These are phyloP conservation scores for Tuber melanosporum DNA, from an alignment of 495 filamentous ascomycete species.

Conservation along the genomic window DNA sequence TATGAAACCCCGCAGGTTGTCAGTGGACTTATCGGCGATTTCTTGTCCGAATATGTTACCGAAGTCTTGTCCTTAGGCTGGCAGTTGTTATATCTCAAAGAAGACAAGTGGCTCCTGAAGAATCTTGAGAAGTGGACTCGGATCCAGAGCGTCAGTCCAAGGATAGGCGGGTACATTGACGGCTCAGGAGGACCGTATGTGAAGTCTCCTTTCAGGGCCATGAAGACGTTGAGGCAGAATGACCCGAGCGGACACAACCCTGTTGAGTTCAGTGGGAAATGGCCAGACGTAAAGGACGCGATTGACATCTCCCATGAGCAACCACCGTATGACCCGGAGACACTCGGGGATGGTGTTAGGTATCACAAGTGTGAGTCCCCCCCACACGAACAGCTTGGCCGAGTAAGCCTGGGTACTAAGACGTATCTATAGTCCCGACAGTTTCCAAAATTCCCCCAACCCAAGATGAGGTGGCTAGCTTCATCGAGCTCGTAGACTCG, in stretches of 20 bases:
- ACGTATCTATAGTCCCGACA: slow-evolving; percentile 57
- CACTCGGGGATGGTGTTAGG: slow-evolving; percentile 54
- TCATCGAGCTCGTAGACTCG: slow-evolving; percentile 71
- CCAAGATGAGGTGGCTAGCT: slow-evolving; percentile 64
- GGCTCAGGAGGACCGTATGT: slow-evolving; percentile 21
- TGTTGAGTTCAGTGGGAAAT: slow-evolving; percentile 61
- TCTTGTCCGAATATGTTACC: slow-evolving; percentile 67
- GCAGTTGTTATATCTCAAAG: slow-evolving; percentile 81
- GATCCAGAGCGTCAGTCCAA: slow-evolving; percentile 66
- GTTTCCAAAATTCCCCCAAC: slow-evolving; percentile 87
- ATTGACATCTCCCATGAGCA: slow-evolving; percentile 65
- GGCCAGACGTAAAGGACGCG: slow-evolving; percentile 55
- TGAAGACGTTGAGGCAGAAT: slow-evolving; percentile 66
- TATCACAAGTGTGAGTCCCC: slow-evolving; percentile 54
- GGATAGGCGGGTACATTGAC: slow-evolving; percentile 56
- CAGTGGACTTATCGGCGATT: slow-evolving; percentile 73
- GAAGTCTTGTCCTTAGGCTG: slow-evolving; percentile 72
- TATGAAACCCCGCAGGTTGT: slow-evolving; percentile 73
- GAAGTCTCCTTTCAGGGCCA: slow-evolving; percentile 51
- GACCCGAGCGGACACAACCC: slow-evolving; percentile 75
- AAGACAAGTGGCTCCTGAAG: slow-evolving; percentile 97
- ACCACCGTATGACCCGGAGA: slow-evolving; percentile 62
- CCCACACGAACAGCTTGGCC: neutral
- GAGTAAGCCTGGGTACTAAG: slow-evolving; percentile 28
- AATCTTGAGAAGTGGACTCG: slow-evolving; percentile 87